Base-by-base conservation (phyloP, 2,329 filamentous ascomycete species). In the Aspergillus piperis region DNA sequence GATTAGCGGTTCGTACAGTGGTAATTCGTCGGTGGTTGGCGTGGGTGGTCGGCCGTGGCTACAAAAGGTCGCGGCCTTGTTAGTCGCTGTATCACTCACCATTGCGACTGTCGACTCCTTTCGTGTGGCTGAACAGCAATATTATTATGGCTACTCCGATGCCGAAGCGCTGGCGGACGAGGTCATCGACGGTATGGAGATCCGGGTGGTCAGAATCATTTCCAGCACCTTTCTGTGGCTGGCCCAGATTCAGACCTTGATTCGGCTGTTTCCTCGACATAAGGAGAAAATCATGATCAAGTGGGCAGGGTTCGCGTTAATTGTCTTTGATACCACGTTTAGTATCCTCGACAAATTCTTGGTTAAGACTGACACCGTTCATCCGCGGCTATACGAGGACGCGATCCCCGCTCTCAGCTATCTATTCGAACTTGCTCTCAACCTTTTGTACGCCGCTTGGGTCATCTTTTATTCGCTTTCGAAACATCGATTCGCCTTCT, bases 241-340 rank as follows among this genome's bases (percentile, higher is more conserved):
- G 41, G 95, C 95, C 1, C 95, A 99, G 77, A 94, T 96, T 1
- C 95, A 99, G 79, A 99, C 95, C 0, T 79, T 99, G 60, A 98
- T 98, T 68, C 90, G 95, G 56, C 83, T 99, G 1, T 99, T 99
- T 68, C 95, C 95, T 7, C 91, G 95, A 36, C 94, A 98, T 72
- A 91, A 96, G 71, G 95, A 99, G 78, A 98, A 98, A 78, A 88
- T 98, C 55, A 91, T 98, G 66, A 99, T 99, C 79, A 98, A 98
- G 79, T 99, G 94, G 94, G 92, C 94, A 15, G 95, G 94, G 1
- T 97, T 98, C 73, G 92, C 90, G 3, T 85, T 99, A 59, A 97
- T 99, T 70, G 86, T 92, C 0, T 84, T 97, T 61, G 94, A 98
- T 73, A 88, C 94, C 47, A 87, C 93, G 10, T 99, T 99, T 75